Evolutionary conservation across 331 rosid genomes (phyloP).

Genomic region (Malus hybrid): DNA sequence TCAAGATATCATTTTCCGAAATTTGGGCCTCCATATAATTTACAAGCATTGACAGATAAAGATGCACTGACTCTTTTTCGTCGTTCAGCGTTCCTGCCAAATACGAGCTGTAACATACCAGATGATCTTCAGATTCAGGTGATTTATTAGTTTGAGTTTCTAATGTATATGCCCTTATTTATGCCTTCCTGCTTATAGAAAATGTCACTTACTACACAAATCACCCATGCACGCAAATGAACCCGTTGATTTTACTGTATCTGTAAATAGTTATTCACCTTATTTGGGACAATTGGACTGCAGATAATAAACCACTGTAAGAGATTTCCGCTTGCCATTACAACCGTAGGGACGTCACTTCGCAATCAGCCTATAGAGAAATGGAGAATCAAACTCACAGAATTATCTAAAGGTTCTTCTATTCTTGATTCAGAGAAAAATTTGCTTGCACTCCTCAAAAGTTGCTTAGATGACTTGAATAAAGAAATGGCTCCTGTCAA

Average conservation of each 20-base stretch:
- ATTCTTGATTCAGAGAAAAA: constrained; percentile 9
- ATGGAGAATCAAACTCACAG: constrained; percentile 9
- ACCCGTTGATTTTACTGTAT: not conserved
- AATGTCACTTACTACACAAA: not conserved
- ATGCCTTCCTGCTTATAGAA: not conserved
- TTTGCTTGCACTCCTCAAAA: constrained; percentile 23
- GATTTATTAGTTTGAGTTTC: not conserved
- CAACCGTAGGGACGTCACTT: constrained; percentile 25
- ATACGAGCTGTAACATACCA: constrained; percentile 8
- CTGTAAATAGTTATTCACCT: not conserved
- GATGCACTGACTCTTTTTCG: constrained; percentile 35
- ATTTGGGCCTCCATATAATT: constrained; percentile 3
- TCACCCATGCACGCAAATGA: not conserved
- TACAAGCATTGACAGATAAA: constrained; percentile 19
- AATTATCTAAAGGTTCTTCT: constrained; percentile 16
- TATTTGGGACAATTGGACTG: not conserved
- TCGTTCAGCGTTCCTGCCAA: constrained; percentile 23
- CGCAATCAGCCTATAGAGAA: not conserved
- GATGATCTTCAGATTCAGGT: constrained; percentile 24
- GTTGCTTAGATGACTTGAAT: constrained; percentile 26
- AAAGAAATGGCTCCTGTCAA: not conserved
- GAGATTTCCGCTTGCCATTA: constrained; percentile 40
- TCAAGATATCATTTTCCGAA: constrained; percentile 37
- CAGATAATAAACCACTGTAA: constrained; percentile 42
- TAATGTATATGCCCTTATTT: not conserved